These are phyloP conservation scores for Tremellales sp. DNA, from an alignment of 1,284 basidiomycete genomes.

Conservation along the genomic window DNA sequence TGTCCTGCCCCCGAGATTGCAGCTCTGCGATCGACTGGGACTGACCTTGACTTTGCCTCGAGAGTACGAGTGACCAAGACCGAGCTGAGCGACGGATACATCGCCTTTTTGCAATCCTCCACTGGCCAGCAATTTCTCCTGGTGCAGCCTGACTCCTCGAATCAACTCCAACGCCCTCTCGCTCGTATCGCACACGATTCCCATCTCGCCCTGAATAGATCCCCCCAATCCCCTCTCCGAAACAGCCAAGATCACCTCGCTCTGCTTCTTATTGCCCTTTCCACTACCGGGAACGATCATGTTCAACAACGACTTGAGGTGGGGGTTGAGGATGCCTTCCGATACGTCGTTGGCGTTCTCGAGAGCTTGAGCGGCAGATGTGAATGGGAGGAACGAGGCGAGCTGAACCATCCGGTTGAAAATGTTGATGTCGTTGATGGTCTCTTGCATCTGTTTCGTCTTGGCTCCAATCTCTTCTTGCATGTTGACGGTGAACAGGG, in stretches of 20 bases:
- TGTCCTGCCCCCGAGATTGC: background rate
- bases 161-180: conserved; percentile 83
- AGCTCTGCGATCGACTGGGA: too few relatives aligned
- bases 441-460: conserved; percentile 76
- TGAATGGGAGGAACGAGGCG: conserved; percentile 91
- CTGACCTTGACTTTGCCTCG: conserved; percentile 85
- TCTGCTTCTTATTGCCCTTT: conserved; percentile 61
- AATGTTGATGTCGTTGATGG: conserved; percentile 79
- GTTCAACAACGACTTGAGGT: conserved; percentile 81
- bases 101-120: conserved; percentile 75
- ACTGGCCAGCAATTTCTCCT: conserved; percentile 71
- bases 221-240: conserved; percentile 74
- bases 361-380: conserved; percentile 88
- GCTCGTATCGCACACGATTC: conserved; percentile 81
- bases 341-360: conserved; percentile 97
- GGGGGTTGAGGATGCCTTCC: conserved; percentile 89
- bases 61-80: conserved; percentile 96
- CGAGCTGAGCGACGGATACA: conserved; percentile 88
- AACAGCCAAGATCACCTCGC: conserved; percentile 76
- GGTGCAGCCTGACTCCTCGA: conserved; percentile 89
- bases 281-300: conserved; percentile 64
- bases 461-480: conserved; percentile 85
- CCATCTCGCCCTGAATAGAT: conserved; percentile 72
- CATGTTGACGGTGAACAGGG: conserved; percentile 84
- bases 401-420: conserved; percentile 94